These are phyloP conservation scores for Malania oleifera DNA, from an alignment of 164 flowering plant species.

Conservation along the genomic window DNA sequence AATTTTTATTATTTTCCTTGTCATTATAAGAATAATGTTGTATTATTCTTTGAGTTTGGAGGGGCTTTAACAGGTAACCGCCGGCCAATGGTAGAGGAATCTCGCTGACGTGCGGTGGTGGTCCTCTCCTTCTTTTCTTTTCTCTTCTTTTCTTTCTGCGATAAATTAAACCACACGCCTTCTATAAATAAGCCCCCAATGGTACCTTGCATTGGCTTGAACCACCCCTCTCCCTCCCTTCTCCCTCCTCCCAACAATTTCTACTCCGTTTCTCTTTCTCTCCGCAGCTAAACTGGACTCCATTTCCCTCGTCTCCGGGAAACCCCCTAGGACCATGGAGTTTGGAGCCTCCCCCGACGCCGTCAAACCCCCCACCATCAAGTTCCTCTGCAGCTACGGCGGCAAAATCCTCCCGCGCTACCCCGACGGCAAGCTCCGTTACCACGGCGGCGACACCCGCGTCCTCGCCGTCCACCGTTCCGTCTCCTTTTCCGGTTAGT, in stretches of 20 bases:
- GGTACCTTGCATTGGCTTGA: constrained; percentile 26
- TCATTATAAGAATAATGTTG: no score
- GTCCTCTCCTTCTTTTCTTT: background rate
- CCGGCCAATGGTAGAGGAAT: background rate
- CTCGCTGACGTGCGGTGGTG: constrained; percentile 2
- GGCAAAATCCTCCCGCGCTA: constrained; percentile 88
- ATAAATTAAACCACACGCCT: no score
- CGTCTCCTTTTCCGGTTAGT: constrained; percentile 67
- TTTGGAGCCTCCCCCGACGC: constrained; percentile 18
- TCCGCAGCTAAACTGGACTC: constrained; percentile 7
- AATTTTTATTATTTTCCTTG: no score
- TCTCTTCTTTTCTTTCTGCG: no score
- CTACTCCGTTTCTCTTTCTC: background rate
- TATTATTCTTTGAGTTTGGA: no score
- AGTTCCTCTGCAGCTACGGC: constrained; percentile 88
- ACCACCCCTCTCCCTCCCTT: constrained; percentile 15
- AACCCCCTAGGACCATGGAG: constrained; percentile 33
- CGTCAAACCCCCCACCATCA: constrained; percentile 33
- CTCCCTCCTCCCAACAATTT: background rate
- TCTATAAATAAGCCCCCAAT: constrained; percentile 28
- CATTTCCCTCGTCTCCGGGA: background rate
- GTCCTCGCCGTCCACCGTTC: constrained; percentile 77
- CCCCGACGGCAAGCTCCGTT: constrained; percentile 91
- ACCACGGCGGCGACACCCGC: constrained; percentile 82
- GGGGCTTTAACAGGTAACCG: no score